Evolutionary conservation across 2,329 filamentous ascomycete genomes (phyloP), one percentile per base, ranked within the genome.

Genomic region (Trichothecium sympodiale): DNA sequence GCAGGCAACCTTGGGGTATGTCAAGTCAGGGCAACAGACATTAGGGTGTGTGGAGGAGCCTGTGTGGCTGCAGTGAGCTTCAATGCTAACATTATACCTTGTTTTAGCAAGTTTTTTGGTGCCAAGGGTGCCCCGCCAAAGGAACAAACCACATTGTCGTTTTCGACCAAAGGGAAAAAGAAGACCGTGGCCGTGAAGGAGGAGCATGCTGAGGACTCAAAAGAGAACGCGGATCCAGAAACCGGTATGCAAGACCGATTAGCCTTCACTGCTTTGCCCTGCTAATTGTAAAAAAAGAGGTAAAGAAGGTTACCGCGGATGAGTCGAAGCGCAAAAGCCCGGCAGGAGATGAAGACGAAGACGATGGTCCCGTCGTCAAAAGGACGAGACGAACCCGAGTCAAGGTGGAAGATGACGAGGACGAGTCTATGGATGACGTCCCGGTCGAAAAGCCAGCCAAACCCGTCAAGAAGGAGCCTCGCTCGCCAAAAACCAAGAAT

Each of bases 1-100:
- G 56, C 86, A 94, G 63, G 77, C 83, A 50, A 94, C 83, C 41
- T 64, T 94, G 57, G 84, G 84, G 87, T 94, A 91, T 64, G 86
- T 89, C 43, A 80, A 75, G 60, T 64, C 77, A 50, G 69, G 70
- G 44, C 83, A 89, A 66, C 75, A 71, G 53, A 85, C 79, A 48
- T 63, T 89, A 57, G 74, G 79, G 83, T 87, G 56, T 61, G 36
- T 34, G 39, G 38, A 38, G 41, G 23, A 27, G 9, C 16, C 30
- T 15, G n/a, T 18, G 18, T n/a, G 9, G 12, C 27, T 27, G 14
- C 20, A 17, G 31, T 15, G 27, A 26, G 23, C 16, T n/a, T 16
- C 12, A 29, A 29, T 29, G 14, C 8, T 33, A 13, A 20, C 31
- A 6, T 13, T 34, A 6, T 13, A 18, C 17, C 31, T 33, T 3